phyloP scores from a whole-genome alignment of 139 green algal genomes.

The Chlorella sp. region DNA sequence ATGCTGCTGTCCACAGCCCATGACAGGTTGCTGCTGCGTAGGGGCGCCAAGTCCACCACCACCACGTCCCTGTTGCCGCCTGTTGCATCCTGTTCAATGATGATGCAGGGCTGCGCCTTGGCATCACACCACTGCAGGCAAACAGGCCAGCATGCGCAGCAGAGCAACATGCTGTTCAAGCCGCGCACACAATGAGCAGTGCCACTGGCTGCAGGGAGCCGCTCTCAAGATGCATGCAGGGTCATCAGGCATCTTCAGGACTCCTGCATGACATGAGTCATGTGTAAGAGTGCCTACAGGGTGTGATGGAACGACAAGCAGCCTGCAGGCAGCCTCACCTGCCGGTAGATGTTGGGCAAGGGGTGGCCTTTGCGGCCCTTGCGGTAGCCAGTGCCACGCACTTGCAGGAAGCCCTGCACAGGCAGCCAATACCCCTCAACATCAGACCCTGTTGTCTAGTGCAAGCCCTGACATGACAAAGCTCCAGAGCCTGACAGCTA shows the following conservation, averaged over 20 bases:
- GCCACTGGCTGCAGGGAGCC: background rate
- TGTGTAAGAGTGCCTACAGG: background rate
- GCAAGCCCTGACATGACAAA: too few relatives aligned
- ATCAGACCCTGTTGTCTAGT: too few relatives aligned
- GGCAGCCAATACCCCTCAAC: too few relatives aligned
- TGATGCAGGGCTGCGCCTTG: slow-evolving; percentile 29
- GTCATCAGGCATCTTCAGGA: background rate
- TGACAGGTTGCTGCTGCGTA: too few relatives aligned
- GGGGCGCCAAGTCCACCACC: slow-evolving; percentile 47
- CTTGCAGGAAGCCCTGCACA: slow-evolving; percentile 46
- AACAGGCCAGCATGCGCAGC: background rate
- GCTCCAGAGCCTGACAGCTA: too few relatives aligned
- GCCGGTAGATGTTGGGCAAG: slow-evolving; percentile 56
- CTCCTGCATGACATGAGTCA: background rate
- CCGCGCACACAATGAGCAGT: background rate
- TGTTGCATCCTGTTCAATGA: slow-evolving; percentile 45
- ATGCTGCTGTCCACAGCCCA: too few relatives aligned
- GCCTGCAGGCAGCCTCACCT: too few relatives aligned
- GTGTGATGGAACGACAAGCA: too few relatives aligned
- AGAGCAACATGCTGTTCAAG: background rate
- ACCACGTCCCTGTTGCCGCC: slow-evolving; percentile 27
- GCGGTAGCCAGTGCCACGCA: slow-evolving; percentile 57
- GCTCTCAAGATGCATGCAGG: background rate
- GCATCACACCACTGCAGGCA: slow-evolving; percentile 63
- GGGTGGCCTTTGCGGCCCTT: slow-evolving; percentile 55